phyloP scores from a whole-genome alignment of 441 rosid species.

The Erodium texanum region DNA sequence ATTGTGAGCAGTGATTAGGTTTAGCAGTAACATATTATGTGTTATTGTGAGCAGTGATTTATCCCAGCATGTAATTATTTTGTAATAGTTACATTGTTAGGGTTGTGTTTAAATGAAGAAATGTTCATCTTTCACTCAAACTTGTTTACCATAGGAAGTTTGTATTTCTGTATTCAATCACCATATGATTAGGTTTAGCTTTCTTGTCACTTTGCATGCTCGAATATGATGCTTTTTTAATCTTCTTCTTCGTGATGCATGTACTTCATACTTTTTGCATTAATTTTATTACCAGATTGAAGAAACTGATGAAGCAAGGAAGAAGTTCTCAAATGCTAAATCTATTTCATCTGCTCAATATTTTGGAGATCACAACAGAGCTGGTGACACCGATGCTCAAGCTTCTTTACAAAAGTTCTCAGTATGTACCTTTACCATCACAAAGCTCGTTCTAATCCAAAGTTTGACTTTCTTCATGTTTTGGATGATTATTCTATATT shows the following conservation, averaged over 20 bases:
- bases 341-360: conserved; percentile 87
- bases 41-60: too few species aligned
- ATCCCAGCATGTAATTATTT: too few species aligned
- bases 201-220: background rate
- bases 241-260: too few species aligned
- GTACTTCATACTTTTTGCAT: conserved; percentile 4
- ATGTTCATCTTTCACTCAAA: background rate
- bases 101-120: background rate
- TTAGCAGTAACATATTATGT: too few species aligned
- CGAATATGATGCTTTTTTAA: background rate
- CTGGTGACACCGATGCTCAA: conserved; percentile 54
- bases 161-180: background rate
- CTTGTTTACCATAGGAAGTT: background rate
- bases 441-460: background rate
- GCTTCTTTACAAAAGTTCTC: conserved; percentile 81
- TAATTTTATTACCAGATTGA: conserved; percentile 40
- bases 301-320: conserved; percentile 91
- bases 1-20: too few species aligned
- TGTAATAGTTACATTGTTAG: background rate
- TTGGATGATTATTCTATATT: background rate
- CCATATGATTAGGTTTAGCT: background rate
- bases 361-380: conserved; percentile 57
- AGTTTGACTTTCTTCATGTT: background rate
- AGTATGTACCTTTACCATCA: conserved; percentile 28
- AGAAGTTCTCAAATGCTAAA: conserved; percentile 87